Evolutionary conservation across 2,329 filamentous ascomycete genomes (phyloP).

Genomic region (Ophiostoma tasmaniense): DNA sequence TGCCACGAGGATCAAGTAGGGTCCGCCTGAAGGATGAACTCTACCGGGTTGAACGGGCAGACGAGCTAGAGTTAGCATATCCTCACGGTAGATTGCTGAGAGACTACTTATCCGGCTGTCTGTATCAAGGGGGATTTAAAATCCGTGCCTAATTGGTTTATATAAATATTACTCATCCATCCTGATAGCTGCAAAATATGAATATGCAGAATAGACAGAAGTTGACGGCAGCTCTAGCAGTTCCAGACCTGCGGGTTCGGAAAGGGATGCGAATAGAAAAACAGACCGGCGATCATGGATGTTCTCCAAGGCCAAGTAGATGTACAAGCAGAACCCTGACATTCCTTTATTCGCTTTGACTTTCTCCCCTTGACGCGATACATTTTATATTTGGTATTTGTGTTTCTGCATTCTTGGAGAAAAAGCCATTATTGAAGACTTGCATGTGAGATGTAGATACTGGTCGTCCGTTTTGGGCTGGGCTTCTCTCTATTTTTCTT

Average conservation of each 20-base stretch:
- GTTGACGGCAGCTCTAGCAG: not conserved
- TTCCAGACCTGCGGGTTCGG: not conserved
- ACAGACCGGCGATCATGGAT: not conserved
- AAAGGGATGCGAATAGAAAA: not conserved
- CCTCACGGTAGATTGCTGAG: too few relatives aligned
- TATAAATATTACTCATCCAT: too few relatives aligned
- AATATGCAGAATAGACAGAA: too few relatives aligned
- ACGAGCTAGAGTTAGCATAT: too few relatives aligned
- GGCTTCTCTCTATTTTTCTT: not conserved
- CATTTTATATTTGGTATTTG: not conserved
- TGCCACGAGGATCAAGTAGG: not conserved
- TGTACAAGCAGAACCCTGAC: not conserved
- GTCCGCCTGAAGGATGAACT: not conserved
- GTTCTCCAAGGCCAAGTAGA: not conserved
- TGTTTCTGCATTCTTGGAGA: not conserved
- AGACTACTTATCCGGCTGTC: too few relatives aligned
- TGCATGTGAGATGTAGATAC: not conserved
- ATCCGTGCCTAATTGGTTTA: too few relatives aligned
- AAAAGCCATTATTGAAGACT: not conserved
- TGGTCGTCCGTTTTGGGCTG: not conserved
- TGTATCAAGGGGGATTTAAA: too few relatives aligned
- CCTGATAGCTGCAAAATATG: too few relatives aligned
- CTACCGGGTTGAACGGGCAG: not conserved
- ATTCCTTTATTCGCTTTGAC: not conserved
- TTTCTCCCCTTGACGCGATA: too few relatives aligned